phyloP scores from a whole-genome alignment of 192 early-diverging fungal genomes.

The Glomus cerebriforme region DNA sequence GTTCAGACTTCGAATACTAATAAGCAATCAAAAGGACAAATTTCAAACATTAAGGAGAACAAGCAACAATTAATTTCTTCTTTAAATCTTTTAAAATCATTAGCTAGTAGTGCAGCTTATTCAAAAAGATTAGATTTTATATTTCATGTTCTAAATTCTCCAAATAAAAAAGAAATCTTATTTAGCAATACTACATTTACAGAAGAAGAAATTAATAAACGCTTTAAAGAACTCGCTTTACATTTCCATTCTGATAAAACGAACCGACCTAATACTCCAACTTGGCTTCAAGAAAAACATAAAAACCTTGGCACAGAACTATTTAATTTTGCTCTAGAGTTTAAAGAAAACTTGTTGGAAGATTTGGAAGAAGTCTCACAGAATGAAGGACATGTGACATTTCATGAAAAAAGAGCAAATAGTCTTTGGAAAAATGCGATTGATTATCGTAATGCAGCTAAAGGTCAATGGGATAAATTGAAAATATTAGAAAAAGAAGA shows the following conservation, averaged over 20 bases:
- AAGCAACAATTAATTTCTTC: not conserved
- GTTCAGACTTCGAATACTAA: not conserved
- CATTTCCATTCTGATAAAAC: constrained; percentile 14
- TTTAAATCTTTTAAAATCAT: not conserved
- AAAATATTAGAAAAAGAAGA: not conserved
- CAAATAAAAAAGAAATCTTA: constrained; percentile 4
- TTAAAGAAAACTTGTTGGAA: not conserved
- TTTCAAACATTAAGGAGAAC: too few species aligned
- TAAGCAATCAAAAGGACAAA: not conserved
- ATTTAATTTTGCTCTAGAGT: not conserved
- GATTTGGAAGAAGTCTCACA: not conserved
- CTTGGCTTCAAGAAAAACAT: not conserved
- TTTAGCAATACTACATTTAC: not conserved
- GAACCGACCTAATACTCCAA: not conserved
- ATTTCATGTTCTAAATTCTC: not conserved
- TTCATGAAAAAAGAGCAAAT: constrained; percentile 3
- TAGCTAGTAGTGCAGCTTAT: not conserved
- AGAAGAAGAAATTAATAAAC: constrained; percentile 5
- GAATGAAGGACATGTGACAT: not conserved
- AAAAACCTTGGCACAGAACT: not conserved
- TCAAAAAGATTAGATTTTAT: not conserved
- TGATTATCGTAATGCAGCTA: constrained; percentile 9
- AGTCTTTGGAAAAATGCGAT: not conserved
- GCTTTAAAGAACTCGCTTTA: not conserved
- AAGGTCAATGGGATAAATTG: not conserved